phyloP scores from a whole-genome alignment of 192 early-diverging fungal species.

The Podila minutissima region DNA sequence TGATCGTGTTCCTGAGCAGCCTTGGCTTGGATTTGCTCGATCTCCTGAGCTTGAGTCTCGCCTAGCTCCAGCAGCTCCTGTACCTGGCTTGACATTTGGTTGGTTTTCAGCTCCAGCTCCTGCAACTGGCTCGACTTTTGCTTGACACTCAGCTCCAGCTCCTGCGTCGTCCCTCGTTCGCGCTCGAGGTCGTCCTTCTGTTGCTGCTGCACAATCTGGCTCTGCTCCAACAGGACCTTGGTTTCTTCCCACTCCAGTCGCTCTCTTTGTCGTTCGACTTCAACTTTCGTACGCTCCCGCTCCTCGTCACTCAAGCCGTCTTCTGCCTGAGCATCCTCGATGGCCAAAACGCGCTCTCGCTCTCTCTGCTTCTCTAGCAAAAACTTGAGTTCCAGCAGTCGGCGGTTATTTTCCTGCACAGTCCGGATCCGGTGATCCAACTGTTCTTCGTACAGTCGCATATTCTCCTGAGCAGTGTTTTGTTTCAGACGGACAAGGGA shows the following conservation, averaged over 20 bases:
- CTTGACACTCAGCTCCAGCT: slow-evolving; percentile 9
- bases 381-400: slow-evolving; percentile 18
- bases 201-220: slow-evolving; percentile 4
- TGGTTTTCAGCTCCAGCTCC: slow-evolving; percentile 1
- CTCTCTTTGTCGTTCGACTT: background rate
- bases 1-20: slow-evolving; percentile 8
- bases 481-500: background rate
- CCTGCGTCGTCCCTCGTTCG: slow-evolving; percentile 5
- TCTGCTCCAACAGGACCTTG: slow-evolving; percentile 15
- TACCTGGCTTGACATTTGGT: slow-evolving; percentile 9
- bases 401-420: slow-evolving; percentile 21
- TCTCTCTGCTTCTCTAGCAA: background rate
- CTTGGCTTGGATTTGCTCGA: slow-evolving; percentile 1
- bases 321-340: background rate
- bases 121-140: background rate
- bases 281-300: background rate
- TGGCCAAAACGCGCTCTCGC: background rate
- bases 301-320: slow-evolving; percentile 6
- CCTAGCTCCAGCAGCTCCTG: slow-evolving; percentile 3
- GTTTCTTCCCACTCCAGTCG: slow-evolving; percentile 14
- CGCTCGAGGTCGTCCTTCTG: slow-evolving; percentile 12
- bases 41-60: slow-evolving; percentile 7
- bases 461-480: background rate
- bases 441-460: slow-evolving; percentile 20
- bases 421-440: slow-evolving; percentile 20